These are phyloP conservation scores for Luvunga scandens DNA, from an alignment of 345 rosid genomes.

Conservation along the genomic window DNA sequence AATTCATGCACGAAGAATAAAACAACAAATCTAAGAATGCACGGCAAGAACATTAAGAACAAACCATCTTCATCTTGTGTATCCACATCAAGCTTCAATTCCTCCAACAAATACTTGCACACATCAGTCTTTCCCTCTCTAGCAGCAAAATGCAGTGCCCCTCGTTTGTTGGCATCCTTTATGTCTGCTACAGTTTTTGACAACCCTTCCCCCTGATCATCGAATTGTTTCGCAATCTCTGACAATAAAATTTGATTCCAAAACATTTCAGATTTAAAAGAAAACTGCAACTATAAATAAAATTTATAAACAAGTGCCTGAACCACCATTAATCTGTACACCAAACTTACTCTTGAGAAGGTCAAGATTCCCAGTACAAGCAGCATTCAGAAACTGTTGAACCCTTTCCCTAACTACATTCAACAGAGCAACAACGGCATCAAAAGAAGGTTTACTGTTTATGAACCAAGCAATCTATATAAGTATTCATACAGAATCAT, in stretches of 20 bases:
- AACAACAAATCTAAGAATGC: neutral
- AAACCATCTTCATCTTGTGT: slow-evolving; percentile 84
- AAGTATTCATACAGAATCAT: slow-evolving; percentile 45
- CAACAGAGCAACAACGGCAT: slow-evolving; percentile 2
- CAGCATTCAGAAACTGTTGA: slow-evolving; percentile 66
- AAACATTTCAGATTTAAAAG: neutral
- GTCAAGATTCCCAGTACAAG: slow-evolving; percentile 70
- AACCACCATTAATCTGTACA: neutral
- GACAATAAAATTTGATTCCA: slow-evolving; percentile 17
- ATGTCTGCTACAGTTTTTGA: slow-evolving; percentile 63
- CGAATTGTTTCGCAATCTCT: slow-evolving; percentile 74
- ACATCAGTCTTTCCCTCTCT: slow-evolving; percentile 84
- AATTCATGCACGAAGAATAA: neutral
- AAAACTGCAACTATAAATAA: neutral
- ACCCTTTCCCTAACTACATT: slow-evolving; percentile 70
- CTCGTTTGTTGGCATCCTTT: slow-evolving; percentile 90
- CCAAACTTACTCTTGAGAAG: slow-evolving; percentile 73
- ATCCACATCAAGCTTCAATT: slow-evolving; percentile 62
- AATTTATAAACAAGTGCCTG: neutral
- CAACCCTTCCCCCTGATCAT: slow-evolving; percentile 64
- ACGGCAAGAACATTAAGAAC: neutral
- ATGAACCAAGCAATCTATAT: neutral
- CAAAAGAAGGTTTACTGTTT: neutral
- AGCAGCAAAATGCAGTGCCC: slow-evolving; percentile 93
- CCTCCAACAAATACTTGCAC: slow-evolving; percentile 80